Percentiles rank a stretch among this genome's conserved stretches.
These are phyloP conservation scores for Metrosideros polymorpha DNA, from an alignment of 441 rosid genomes.

Conservation along the genomic window DNA sequence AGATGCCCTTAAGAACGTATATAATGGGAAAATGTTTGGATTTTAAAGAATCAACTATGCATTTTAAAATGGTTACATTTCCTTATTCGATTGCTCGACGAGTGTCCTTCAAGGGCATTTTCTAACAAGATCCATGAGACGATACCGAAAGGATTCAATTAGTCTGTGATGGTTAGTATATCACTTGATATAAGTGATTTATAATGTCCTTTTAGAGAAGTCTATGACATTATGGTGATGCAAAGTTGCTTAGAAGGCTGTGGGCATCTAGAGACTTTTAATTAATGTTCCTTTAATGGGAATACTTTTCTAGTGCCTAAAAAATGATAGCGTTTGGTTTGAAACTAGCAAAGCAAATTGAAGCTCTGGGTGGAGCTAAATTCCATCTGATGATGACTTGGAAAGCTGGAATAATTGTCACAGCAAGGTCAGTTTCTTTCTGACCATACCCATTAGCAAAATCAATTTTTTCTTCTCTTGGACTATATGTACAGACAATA, in stretches of 20 bases:
- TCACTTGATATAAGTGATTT: not conserved
- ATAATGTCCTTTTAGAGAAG: not conserved
- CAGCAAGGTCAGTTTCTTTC: not conserved
- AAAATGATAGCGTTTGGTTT: not conserved
- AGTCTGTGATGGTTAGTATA: not conserved
- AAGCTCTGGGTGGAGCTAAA: not conserved
- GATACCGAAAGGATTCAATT: accelerated
- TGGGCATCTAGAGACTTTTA: not conserved
- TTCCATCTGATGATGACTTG: not conserved
- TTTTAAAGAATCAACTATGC: not conserved
- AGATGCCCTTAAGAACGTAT: not conserved
- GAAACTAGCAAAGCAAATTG: not conserved
- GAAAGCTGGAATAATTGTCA: not conserved
- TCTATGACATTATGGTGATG: not conserved
- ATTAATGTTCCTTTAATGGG: not conserved
- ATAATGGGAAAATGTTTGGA: accelerated
- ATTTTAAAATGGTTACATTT: not conserved
- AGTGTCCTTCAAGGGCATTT: not conserved
- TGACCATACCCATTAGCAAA: not conserved
- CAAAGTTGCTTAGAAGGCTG: not conserved
- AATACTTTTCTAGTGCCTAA: not conserved
- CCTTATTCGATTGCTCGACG: accelerated
- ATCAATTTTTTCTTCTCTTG: not conserved
- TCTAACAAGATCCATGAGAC: not conserved
- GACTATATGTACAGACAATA: not conserved